phyloP scores from a whole-genome alignment of 2,329 filamentous ascomycete genomes.

The Hypoxylon sp. region DNA sequence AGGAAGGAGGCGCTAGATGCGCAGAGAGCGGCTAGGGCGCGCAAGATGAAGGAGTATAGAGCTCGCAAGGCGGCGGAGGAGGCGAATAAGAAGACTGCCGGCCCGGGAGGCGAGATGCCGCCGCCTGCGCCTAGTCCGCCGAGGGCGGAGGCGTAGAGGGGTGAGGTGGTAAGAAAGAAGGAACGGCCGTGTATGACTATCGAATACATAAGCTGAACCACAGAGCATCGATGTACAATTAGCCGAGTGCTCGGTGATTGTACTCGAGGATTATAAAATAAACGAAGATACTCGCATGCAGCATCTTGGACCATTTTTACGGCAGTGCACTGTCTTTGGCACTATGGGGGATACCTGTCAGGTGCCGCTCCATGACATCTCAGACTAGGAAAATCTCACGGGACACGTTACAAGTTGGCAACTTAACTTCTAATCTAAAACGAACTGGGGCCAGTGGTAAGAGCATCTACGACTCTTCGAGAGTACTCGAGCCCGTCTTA shows the following conservation, averaged over 20 bases:
- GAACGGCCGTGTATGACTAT: background rate
- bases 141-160: conserved; percentile 37
- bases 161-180: background rate
- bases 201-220: background rate
- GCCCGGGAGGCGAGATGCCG: conserved; percentile 23
- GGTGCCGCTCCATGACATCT: background rate
- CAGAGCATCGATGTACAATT: background rate
- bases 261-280: background rate
- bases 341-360: background rate
- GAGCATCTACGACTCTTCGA: background rate
- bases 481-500: no score
- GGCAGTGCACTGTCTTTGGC: background rate
- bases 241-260: background rate
- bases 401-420: background rate
- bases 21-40: conserved; percentile 42
- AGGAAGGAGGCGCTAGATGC: conserved; percentile 53
- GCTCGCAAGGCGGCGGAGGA: conserved; percentile 37
- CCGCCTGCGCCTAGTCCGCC: conserved; percentile 36
- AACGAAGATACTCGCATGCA: background rate
- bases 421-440: background rate
- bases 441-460: no score
- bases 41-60: conserved; percentile 49
- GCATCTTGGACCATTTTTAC: background rate
- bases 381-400: background rate
- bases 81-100: conserved; percentile 12